Conservation (phyloP, 495 filamentous ascomycete genomes). For the Trichoderma orchidacearum region DNA sequence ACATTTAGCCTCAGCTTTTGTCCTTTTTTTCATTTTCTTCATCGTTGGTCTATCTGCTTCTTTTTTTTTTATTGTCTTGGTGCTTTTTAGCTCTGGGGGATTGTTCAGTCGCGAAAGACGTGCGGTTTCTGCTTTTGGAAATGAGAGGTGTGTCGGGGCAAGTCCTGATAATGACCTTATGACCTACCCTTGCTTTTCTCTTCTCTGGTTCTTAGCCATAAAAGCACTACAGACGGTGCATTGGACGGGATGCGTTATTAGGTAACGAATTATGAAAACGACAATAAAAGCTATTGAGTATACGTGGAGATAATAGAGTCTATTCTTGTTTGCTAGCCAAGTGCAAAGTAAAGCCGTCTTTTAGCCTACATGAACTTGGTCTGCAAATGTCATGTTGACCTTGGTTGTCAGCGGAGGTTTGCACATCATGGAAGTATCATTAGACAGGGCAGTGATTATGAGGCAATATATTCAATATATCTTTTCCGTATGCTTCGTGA, state of each 20-base stretch:
- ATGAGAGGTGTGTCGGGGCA: slow-evolving; percentile 8
- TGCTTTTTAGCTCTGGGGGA: slow-evolving; percentile 25
- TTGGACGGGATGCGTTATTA: slow-evolving; percentile 9
- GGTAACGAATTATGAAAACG: slow-evolving; percentile 26
- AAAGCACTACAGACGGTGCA: slow-evolving; percentile 4
- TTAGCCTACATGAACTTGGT: no score
- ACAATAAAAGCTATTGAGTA: slow-evolving; percentile 18
- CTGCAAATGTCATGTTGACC: no score
- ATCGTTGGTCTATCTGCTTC: slow-evolving; percentile 1
- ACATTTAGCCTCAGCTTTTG: slow-evolving; percentile 1
- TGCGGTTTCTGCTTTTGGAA: slow-evolving; percentile 6
- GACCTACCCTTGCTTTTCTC: slow-evolving; percentile 16
- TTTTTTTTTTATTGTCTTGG: slow-evolving; percentile 7
- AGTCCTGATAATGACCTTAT: slow-evolving; percentile 22
- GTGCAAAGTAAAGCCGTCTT: no score
- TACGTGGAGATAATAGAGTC: not conserved
- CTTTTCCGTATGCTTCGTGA: no score
- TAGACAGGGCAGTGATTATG: no score
- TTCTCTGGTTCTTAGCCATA: slow-evolving; percentile 3
- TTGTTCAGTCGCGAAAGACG: slow-evolving; percentile 20
- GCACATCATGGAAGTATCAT: no score
- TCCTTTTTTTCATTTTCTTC: slow-evolving; percentile 5
- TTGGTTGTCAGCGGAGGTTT: no score
- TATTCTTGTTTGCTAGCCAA: not conserved
- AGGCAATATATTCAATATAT: no score